Evolutionary conservation across 805 yeast species (phyloP), one percentile per base, ranked within the genome.

Genomic region (Torulaspora gathmanii): DNA sequence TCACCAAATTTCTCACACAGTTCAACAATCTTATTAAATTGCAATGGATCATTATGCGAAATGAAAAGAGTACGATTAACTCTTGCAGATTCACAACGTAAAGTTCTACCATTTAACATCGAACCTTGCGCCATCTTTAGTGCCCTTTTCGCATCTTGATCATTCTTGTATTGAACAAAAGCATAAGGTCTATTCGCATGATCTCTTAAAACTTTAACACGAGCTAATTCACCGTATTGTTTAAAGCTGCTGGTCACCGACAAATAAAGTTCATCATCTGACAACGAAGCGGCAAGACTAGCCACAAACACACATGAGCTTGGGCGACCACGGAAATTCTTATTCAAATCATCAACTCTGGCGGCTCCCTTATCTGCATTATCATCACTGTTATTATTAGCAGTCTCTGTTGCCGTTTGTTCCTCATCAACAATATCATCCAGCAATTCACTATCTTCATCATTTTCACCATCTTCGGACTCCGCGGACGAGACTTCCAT

Each of bases 281-380:
- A 62, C 40, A 74, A 67, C 33, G 70, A 65, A 0, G 90, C 74
- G 6, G 86, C 75, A 42, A 88, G 75, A 63, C 91, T 80, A 22
- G 95, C 95, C 45, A 87, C 95, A 69, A 88, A 87, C 2, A 87
- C 85, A 65, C 95, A 86, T 1, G 95, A 80, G 0, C 95, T 82
- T 12, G 96, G 96, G 37, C 84, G 73, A 6, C 84, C 86, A 33
- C 75, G 68, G 40, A 64, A 60, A 31, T 55, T 40, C 13, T 26
- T 17, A n/a, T 8, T 10, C 13, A 30, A 26, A 3, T 30, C 38
- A n/a, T 26, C 30, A 19, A n/a, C 13, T 26, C 33, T 16, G 5
- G 8, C 16, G 33, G 23, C 38, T 10, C 22, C 37, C 8, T 23
- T 9, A 12, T 9, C n/a, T n/a, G n/a, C 25, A 5, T 28, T 19